Base-by-base conservation (phyloP, 805 yeast species). In the Candida parachauliodes region DNA sequence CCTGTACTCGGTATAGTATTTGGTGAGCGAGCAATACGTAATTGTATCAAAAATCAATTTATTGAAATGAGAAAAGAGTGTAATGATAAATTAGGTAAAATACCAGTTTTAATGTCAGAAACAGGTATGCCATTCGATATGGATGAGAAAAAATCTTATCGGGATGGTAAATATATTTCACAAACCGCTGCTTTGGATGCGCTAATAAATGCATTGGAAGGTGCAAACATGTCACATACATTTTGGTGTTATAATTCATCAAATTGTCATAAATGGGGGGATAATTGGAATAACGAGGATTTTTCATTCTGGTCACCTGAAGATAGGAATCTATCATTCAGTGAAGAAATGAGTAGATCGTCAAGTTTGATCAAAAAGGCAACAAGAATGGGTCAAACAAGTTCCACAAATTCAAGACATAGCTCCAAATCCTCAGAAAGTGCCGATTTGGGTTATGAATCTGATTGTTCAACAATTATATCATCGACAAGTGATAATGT, bases 101-200 rank as follows among this genome's bases (percentile, higher is more conserved):
- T 88, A 8, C 96, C 97, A 0, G 74, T 83, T 8, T 61, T 91
- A 16, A 80, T 93, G 72, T 77, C 95, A 1, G 98, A 91, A 58
- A 88, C 91, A n/a, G 98, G 98, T 5, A 87, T 91, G 82, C 98
- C 98, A 2, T 87, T 83, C 57, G 96, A 93, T 57, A 86, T 91
- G 96, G 89, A 91, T 58, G 70, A 77, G 41, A 86, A 84, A 53
- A 67, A 62, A 33, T 84, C 96, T 0, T 91, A 76, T 53, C 56
- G 58, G 1, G 69, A 68, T 40, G 88, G 89, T 1, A 76, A 78
- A 44, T 93, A 78, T 57, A 59, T 69, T 8, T 72, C 86, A 8
- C 98, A 93, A 54, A 82, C 83, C 2, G 64, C 74, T 5, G 96
- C 97, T 0, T 64, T 86, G 54, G 97, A 91, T 60, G 95, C 96